Conservation (phyloP, 2,329 filamentous ascomycete species). For the Alternaria arborescens region DNA sequence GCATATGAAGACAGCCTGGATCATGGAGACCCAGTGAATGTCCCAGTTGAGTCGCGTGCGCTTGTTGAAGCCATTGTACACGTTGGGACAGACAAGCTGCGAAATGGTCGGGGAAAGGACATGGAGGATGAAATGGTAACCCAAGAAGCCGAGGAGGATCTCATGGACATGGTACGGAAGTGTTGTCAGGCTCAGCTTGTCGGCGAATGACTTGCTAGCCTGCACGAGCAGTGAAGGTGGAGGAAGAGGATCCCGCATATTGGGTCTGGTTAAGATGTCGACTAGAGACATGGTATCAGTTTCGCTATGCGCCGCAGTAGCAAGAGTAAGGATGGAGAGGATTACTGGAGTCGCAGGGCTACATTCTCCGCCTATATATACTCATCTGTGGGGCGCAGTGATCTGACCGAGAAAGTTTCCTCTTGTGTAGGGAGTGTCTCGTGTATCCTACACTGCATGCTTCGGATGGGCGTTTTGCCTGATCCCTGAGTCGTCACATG, state of each 20-base stretch:
- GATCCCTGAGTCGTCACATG: conserved; percentile 17
- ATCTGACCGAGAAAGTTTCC: conserved; percentile 8
- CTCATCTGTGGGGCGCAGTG: conserved; percentile 3
- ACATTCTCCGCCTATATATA: conserved; percentile 18
- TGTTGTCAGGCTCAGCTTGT: conserved; percentile 68
- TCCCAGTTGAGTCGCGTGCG: conserved; percentile 81
- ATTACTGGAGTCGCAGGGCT: conserved; percentile 12
- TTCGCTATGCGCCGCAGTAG: conserved; percentile 3
- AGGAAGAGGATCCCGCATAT: conserved; percentile 78
- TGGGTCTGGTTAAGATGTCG: conserved; percentile 33
- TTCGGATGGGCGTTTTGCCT: conserved; percentile 20
- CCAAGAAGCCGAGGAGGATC: conserved; percentile 69
- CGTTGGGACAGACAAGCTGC: conserved; percentile 65
- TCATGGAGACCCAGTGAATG: conserved; percentile 83
- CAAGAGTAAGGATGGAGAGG: conserved; percentile 1
- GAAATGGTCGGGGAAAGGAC: conserved; percentile 75
- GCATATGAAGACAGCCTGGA: conserved; percentile 78
- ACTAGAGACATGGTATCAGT: conserved; percentile 32
- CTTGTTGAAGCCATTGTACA: conserved; percentile 69
- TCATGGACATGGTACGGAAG: conserved; percentile 83
- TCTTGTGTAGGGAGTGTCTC: conserved; percentile 12
- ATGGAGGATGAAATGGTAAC: conserved; percentile 74
- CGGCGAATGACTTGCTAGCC: conserved; percentile 70
- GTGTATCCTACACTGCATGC: conserved; percentile 16
- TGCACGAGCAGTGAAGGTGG: conserved; percentile 64